A percentile compares a stretch with the other conserved stretches of the same genome.
phyloP scores from a whole-genome alignment of 228 moss, liverwort and hornwort species.

The Sphagnum fallax region DNA sequence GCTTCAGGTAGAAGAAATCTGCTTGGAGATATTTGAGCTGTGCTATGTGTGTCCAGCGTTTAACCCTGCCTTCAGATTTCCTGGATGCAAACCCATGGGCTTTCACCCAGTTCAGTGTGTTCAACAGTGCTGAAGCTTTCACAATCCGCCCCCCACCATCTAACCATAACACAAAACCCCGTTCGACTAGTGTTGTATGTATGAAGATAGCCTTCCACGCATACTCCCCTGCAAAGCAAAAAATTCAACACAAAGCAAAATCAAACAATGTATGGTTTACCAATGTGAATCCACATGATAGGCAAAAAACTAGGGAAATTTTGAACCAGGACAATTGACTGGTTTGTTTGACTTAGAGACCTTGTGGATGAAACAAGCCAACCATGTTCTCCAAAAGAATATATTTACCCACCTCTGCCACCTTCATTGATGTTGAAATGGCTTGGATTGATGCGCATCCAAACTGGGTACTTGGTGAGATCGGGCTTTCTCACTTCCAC shows the following conservation, averaged over 20 bases:
- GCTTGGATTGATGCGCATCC: conserved; percentile 55
- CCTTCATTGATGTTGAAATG: conserved; percentile 29
- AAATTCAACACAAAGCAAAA: neutral
- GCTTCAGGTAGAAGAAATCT: conserved; percentile 6
- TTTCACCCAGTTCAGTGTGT: conserved; percentile 18
- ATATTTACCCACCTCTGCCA: conserved; percentile 25
- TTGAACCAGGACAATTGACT: neutral
- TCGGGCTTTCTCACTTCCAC: conserved; percentile 32
- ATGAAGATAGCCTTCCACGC: conserved; percentile 67
- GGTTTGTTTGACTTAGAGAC: neutral
- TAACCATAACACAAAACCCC: conserved; percentile 49
- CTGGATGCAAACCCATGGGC: conserved; percentile 30
- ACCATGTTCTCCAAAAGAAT: neutral
- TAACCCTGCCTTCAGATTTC: conserved; percentile 19
- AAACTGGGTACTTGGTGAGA: conserved; percentile 31
- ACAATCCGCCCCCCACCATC: conserved; percentile 48
- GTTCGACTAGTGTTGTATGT: conserved; percentile 40
- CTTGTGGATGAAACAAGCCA: neutral
- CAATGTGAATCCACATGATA: neutral
- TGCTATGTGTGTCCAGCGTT: conserved; percentile 24
- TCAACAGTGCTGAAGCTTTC: conserved; percentile 16
- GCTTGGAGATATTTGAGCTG: conserved; percentile 38
- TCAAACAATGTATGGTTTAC: neutral
- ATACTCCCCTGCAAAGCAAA: conserved; percentile 36
- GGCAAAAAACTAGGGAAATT: neutral